Evolutionary conservation across 2,329 filamentous ascomycete genomes (phyloP), one percentile per base, ranked within the genome.

Genomic region (Fusarium solani-melongenae): DNA sequence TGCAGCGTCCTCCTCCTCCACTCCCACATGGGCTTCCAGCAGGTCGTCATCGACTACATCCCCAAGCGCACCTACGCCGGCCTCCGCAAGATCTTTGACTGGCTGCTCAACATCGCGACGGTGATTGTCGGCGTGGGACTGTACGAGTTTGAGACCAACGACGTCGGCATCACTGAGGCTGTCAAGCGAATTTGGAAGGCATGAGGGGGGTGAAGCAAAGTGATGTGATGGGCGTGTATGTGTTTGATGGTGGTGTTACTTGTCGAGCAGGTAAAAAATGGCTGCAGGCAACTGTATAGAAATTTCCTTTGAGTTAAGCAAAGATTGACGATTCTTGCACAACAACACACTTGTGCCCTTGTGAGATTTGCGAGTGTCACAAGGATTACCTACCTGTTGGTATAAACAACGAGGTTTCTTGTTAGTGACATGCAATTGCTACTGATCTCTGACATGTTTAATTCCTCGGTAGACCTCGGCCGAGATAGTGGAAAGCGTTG

Each of bases 91-190:
- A 63, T 86, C n/a, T 88, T 92, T 81, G 90, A 89, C 83, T 98
- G 95, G 95, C 86, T 88, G 39, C 90, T 98, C 72, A 95, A 95
- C 80, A 85, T 88, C 53, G 92, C 90, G 69, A 98, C 97, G 12
- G 87, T 96, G 67, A 86, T 94, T 61, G 94, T 95, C 72, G 95
- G 93, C 59, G 88, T 98, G 75, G 95, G 95, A 66, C 88, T 98
- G 80, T 99, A 99, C 86, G 96, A 98, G 84, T 98, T 98, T 79
- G 96, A 99, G 91, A 99, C 96, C 34, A 98, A 98, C 81, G 96
- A 99, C 77, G 94, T 99, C 61, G 96, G 96, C 75, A 83, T 99
- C 69, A 98, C 95, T 10, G 96, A 97, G 88, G 92, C 92, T 34
- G 88, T 98, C 76, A 94, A 93, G 89, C 90, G 93, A 81, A 87